Percentiles rank a stretch among this genome's conserved stretches.
These are phyloP conservation scores for Aureobasidium sp. DNA, from an alignment of 2,329 filamentous ascomycete species.

Conservation along the genomic window DNA sequence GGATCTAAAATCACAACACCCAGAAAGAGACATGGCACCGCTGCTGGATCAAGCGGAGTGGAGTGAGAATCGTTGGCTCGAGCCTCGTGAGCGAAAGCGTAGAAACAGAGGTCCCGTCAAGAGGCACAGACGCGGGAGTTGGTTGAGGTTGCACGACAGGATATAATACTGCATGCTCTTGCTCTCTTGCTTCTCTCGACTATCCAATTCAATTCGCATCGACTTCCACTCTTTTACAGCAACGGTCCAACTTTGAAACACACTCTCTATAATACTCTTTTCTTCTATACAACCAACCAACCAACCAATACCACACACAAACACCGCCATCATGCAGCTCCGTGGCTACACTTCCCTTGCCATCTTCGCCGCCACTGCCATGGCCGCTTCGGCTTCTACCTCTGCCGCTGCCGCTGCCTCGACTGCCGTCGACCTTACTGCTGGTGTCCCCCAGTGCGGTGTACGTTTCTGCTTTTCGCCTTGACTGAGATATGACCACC, in stretches of 20 bases:
- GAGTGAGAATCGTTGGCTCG: background rate
- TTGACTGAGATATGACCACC: background rate
- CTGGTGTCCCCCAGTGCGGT: background rate
- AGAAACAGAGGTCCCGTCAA: background rate
- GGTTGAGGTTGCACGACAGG: slow-evolving; percentile 1
- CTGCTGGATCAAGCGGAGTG: background rate
- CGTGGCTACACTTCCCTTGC: slow-evolving; percentile 8
- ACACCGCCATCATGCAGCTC: slow-evolving; percentile 11
- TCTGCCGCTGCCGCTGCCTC: background rate
- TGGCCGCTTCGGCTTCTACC: background rate
- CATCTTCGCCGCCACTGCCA: slow-evolving; percentile 9
- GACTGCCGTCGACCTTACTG: background rate
- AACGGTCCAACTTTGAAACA: background rate
- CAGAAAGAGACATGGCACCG: background rate
- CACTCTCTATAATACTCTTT: background rate
- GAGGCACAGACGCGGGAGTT: background rate
- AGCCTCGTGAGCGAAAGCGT: background rate
- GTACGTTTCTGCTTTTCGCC: background rate
- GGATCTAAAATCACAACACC: background rate
- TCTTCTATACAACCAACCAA: background rate
- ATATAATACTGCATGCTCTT: background rate
- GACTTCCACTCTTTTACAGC: background rate
- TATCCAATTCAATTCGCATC: background rate
- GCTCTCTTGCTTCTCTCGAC: background rate
- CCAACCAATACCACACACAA: background rate